Evolutionary conservation across 2,329 filamentous ascomycete genomes (phyloP).

Genomic region (Trichothecium roseum): DNA sequence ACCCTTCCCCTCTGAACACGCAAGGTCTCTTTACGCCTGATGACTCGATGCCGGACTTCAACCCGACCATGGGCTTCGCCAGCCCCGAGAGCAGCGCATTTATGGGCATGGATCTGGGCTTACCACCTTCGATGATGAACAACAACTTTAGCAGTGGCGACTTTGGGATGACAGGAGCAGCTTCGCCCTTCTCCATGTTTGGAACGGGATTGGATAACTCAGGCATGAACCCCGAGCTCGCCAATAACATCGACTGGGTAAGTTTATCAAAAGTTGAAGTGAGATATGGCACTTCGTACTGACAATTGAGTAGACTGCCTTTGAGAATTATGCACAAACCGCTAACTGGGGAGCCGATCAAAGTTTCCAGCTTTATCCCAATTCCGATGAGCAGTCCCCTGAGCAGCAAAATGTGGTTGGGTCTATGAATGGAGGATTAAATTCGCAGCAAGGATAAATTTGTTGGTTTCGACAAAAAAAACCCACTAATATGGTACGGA

Average conservation of each 20-base stretch:
- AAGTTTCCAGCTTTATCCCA: constrained; percentile 34
- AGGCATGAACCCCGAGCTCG: constrained; percentile 27
- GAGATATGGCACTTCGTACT: neutral
- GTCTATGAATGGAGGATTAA: too few species aligned
- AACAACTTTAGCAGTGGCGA: constrained; percentile 11
- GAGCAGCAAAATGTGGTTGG: too few species aligned
- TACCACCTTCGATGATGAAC: constrained; percentile 14
- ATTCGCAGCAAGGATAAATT: too few species aligned
- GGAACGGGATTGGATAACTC: constrained; percentile 21
- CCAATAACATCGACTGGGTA: constrained; percentile 49
- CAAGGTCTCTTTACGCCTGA: constrained; percentile 13
- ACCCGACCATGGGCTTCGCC: constrained; percentile 14
- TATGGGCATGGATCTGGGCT: constrained; percentile 32
- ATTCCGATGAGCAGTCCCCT: too few species aligned
- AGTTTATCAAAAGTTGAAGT: constrained; percentile 11
- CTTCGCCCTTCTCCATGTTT: constrained; percentile 44
- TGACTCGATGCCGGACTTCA: constrained; percentile 15
- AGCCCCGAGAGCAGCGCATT: constrained; percentile 30
- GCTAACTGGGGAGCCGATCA: constrained; percentile 42
- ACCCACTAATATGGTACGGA: too few species aligned
- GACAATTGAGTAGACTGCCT: constrained; percentile 30
- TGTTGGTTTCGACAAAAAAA: too few species aligned
- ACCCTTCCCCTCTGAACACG: constrained; percentile 14
- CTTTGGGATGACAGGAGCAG: constrained; percentile 16
- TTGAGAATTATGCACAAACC: constrained; percentile 46